These are phyloP conservation scores for Glycine soja DNA, from an alignment of 306 rosid genomes.

Conservation along the genomic window DNA sequence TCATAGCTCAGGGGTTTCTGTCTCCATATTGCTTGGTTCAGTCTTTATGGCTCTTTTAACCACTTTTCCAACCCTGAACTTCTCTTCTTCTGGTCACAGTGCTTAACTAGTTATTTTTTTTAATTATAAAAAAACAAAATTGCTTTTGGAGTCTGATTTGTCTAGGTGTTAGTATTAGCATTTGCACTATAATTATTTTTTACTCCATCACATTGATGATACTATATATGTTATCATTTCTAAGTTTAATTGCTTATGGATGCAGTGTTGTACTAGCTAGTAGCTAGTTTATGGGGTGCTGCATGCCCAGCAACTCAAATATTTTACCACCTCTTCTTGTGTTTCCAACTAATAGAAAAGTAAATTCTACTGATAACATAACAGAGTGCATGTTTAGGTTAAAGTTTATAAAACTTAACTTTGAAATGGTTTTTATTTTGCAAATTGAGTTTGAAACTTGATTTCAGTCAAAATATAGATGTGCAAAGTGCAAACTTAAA, in stretches of 20 bases:
- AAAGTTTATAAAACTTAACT: no score
- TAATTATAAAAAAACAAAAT: no score
- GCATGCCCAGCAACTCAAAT: no score
- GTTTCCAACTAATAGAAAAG: no score
- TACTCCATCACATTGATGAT: background rate
- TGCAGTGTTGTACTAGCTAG: background rate
- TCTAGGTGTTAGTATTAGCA: constrained; percentile 17
- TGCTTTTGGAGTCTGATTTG: constrained; percentile 28
- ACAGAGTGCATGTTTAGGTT: no score
- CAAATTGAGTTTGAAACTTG: no score
- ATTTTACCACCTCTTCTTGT: no score
- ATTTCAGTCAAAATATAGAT: no score
- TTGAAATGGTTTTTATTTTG: no score
- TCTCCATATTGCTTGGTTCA: constrained; percentile 38
- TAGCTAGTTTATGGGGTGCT: background rate
- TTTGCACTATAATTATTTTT: background rate
- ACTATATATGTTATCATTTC: background rate
- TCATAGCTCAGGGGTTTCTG: constrained; percentile 34
- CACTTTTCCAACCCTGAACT: constrained; percentile 29
- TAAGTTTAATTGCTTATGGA: background rate
- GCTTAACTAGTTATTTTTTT: background rate
- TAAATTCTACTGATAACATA: no score
- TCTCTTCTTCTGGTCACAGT: background rate
- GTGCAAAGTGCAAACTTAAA: no score
- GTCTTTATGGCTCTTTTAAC: constrained; percentile 32